These are phyloP conservation scores for Rhodotorula babjevae DNA, from an alignment of 768 basidiomycete genomes.

Conservation along the genomic window DNA sequence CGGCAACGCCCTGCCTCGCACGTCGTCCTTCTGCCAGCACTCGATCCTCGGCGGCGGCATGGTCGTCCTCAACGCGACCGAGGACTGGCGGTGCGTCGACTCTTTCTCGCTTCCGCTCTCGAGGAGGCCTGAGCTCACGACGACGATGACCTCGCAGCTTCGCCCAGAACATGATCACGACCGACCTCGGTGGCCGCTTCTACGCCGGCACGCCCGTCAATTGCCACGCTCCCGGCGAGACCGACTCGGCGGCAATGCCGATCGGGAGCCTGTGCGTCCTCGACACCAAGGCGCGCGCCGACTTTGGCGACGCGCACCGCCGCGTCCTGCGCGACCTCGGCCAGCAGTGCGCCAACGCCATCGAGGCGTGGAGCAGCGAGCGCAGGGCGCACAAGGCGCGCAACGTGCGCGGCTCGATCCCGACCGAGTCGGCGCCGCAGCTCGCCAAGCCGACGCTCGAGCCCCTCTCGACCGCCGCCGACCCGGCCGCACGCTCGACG, in stretches of 20 bases:
- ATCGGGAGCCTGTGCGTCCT: constrained; percentile 42
- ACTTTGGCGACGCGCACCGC: constrained; percentile 37
- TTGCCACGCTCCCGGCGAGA: constrained; percentile 16
- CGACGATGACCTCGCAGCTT: background rate
- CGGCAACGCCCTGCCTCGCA: constrained; percentile 29
- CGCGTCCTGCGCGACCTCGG: constrained; percentile 38
- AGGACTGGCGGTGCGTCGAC: constrained; percentile 36
- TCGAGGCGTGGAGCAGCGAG: constrained; percentile 37
- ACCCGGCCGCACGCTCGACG: background rate
- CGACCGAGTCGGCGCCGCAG: background rate
- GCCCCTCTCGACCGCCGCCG: background rate
- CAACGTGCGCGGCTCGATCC: constrained; percentile 16
- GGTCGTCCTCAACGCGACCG: constrained; percentile 33
- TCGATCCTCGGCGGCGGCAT: constrained; percentile 38
- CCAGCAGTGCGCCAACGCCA: constrained; percentile 37
- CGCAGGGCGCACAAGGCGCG: constrained; percentile 32
- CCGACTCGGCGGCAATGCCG: background rate
- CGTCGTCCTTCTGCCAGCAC: constrained; percentile 40
- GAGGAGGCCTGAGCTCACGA: background rate
- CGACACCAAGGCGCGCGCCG: constrained; percentile 36
- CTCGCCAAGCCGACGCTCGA: background rate
- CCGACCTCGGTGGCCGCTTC: constrained; percentile 35
- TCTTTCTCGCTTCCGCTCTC: background rate
- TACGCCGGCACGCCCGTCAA: constrained; percentile 32
- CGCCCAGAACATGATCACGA: constrained; percentile 7